These are phyloP conservation scores for Brassica cretica DNA, from an alignment of 345 rosid species.

Conservation along the genomic window DNA sequence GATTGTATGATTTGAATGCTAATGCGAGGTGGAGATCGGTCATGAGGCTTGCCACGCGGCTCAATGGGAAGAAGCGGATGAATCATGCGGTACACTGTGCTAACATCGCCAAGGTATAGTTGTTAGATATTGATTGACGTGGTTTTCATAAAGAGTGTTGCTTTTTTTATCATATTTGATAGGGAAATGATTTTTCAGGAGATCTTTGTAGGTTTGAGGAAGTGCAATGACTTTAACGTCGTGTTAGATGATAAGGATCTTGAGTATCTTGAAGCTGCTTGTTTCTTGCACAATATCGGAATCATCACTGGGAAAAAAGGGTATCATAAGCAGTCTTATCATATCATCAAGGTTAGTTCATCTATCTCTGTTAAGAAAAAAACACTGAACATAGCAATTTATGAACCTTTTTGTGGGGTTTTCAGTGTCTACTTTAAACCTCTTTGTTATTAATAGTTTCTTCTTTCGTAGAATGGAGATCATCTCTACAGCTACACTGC, in stretches of 20 bases:
- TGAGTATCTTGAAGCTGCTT: slow-evolving; percentile 76
- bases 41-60: slow-evolving; percentile 51
- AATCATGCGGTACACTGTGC: slow-evolving; percentile 59
- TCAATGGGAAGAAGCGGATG: slow-evolving; percentile 51
- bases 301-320: slow-evolving; percentile 59
- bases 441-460: slow-evolving; percentile 19
- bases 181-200: slow-evolving; percentile 44
- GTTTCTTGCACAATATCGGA: slow-evolving; percentile 72
- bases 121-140: background rate
- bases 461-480: slow-evolving; percentile 51
- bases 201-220: slow-evolving; percentile 58
- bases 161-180: slow-evolving; percentile 18
- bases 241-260: slow-evolving; percentile 53
- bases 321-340: slow-evolving; percentile 71
- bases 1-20: slow-evolving; percentile 47
- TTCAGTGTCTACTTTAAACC: background rate
- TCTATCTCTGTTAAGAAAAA: background rate
- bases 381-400: background rate
- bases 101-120: slow-evolving; percentile 53
- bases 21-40: slow-evolving; percentile 65
- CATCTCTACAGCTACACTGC: slow-evolving; percentile 58
- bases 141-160: background rate
- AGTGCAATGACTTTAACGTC: slow-evolving; percentile 39
- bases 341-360: slow-evolving; percentile 55
- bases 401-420: background rate